Percentiles rank a stretch among this genome's conserved stretches.
Evolutionary conservation across 495 filamentous ascomycete genomes (phyloP).

Genomic region (Daldinia vernicosa): DNA sequence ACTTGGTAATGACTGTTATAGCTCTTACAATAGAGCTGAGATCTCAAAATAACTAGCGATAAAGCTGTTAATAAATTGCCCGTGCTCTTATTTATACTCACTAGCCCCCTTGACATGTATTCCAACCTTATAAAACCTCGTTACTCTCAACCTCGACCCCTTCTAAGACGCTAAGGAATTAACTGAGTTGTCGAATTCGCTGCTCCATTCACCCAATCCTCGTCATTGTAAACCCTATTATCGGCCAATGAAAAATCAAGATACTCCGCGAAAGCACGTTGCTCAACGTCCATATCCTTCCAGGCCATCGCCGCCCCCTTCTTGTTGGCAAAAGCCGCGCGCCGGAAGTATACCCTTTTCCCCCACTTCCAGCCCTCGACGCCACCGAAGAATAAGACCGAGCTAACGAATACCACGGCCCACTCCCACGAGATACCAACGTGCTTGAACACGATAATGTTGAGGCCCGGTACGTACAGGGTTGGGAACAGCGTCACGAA

Average conservation of each 20-base stretch:
- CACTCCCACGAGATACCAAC: constrained; percentile 77
- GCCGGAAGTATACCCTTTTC: constrained; percentile 61
- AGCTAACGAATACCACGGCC: constrained; percentile 68
- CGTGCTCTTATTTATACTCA: not conserved
- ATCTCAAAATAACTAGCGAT: not conserved
- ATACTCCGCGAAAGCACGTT: constrained; percentile 52
- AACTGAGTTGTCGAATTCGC: no score
- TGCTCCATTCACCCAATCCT: no score
- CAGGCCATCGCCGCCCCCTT: constrained; percentile 29
- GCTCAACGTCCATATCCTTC: constrained; percentile 54
- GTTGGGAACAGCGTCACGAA: constrained; percentile 77
- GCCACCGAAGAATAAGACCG: constrained; percentile 68
- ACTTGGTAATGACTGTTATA: not conserved
- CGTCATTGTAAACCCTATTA: not conserved
- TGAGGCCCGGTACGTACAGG: constrained; percentile 77
- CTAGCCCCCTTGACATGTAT: not conserved
- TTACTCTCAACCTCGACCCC: no score
- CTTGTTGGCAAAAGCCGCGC: constrained; percentile 36
- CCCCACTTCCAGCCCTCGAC: constrained; percentile 74
- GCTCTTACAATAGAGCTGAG: not conserved
- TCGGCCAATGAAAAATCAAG: constrained; percentile 23
- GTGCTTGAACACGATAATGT: constrained; percentile 74
- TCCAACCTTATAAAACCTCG: no score
- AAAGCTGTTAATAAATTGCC: not conserved
- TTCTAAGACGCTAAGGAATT: no score